Percentiles rank a stretch among this genome's conserved stretches.
phyloP scores from a whole-genome alignment of 2,329 filamentous ascomycete genomes.

The Orbilia javanica region DNA sequence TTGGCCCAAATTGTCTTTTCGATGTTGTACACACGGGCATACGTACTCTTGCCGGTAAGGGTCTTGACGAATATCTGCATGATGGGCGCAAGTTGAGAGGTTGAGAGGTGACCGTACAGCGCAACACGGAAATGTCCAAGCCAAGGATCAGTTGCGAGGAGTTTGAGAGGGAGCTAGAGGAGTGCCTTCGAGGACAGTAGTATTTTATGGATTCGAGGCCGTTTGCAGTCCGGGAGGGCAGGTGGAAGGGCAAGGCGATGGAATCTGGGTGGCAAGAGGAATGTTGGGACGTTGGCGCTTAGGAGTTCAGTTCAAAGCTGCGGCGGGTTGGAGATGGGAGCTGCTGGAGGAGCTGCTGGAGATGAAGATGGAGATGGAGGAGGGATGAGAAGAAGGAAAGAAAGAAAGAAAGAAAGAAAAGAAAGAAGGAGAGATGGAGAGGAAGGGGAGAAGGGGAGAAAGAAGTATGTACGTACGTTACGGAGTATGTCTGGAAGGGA shows the following conservation, averaged over 20 bases:
- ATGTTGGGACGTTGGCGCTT: conserved; percentile 14
- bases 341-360: no score
- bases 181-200: background rate
- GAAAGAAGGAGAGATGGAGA: conserved; percentile 1
- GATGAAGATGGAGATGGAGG: no score
- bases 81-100: conserved; percentile 9
- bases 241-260: background rate
- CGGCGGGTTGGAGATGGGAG: background rate
- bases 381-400: background rate
- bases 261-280: conserved; percentile 9
- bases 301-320: background rate
- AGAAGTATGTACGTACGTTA: no score
- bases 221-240: conserved; percentile 1
- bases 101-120: background rate
- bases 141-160: background rate
- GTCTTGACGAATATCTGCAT: conserved; percentile 91
- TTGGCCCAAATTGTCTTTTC: conserved; percentile 10
- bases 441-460: background rate
- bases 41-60: conserved; percentile 78
- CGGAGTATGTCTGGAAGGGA: conserved; percentile 22
- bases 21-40: conserved; percentile 14
- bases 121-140: conserved; percentile 18
- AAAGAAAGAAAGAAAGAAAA: background rate
- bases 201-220: conserved; percentile 2
- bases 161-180: background rate